Percentiles rank a stretch among this genome's conserved stretches.
These are phyloP conservation scores for Microbotryum silenes-acaulis DNA, from an alignment of 1,284 basidiomycete genomes.

Conservation along the genomic window DNA sequence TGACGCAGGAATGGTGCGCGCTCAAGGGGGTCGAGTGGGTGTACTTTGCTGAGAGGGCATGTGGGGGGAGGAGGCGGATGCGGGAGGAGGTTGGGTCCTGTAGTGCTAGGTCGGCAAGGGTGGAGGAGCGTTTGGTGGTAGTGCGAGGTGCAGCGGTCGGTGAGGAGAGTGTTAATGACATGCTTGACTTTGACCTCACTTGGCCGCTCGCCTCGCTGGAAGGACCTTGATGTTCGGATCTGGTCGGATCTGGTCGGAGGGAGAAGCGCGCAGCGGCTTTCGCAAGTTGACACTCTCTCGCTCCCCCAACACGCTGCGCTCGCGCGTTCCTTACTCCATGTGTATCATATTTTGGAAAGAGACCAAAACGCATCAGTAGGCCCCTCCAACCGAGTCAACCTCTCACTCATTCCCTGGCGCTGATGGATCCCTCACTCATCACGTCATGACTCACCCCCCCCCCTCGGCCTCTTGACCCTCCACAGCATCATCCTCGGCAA, in stretches of 20 bases:
- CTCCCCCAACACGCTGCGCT: no score
- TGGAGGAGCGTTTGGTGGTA: constrained; percentile 1
- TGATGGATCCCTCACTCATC: background rate
- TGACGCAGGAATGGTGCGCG: constrained; percentile 62
- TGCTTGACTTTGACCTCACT: no score
- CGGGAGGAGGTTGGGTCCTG: constrained; percentile 2
- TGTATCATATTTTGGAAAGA: constrained; percentile 27
- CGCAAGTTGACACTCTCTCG: no score
- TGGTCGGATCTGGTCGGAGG: background rate
- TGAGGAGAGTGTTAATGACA: no score
- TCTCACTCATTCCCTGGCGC: background rate
- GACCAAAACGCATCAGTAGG: background rate
- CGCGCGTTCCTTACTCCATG: constrained; percentile 6
- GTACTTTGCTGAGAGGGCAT: background rate
- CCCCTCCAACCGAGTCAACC: background rate
- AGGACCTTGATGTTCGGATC: no score
- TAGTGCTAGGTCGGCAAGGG: constrained; percentile 10
- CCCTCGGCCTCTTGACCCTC: background rate
- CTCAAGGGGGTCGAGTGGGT: constrained; percentile 38
- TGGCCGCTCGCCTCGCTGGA: no score
- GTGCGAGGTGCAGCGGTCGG: background rate
- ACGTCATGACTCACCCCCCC: background rate
- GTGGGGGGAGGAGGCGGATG: background rate
- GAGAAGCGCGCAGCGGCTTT: no score
- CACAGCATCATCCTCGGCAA: constrained; percentile 31